Evolutionary conservation across 306 rosid genomes (phyloP).

Genomic region (Gastrolobium bilobum): DNA sequence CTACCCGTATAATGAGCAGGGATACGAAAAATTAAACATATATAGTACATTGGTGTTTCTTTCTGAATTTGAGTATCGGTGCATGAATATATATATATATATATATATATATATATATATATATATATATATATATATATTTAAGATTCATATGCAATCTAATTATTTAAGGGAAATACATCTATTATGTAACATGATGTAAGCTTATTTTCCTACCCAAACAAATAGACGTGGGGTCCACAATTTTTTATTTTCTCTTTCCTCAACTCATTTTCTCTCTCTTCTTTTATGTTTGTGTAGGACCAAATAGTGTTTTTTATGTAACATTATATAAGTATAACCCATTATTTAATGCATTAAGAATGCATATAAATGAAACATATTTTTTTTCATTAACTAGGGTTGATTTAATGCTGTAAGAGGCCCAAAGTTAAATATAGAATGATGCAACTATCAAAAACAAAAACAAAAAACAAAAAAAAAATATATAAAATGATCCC

Average conservation of each 20-base stretch:
- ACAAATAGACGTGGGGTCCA: too few relatives aligned
- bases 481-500: too few relatives aligned
- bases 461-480: too few relatives aligned
- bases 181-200: too few relatives aligned
- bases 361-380: slow-evolving; percentile 2
- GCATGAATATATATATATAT: background rate
- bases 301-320: too few relatives aligned
- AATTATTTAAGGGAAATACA: background rate
- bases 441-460: too few relatives aligned
- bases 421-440: background rate
- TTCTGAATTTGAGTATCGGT: background rate
- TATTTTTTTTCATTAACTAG: background rate
- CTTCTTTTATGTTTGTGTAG: too few relatives aligned
- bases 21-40: background rate
- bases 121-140: background rate
- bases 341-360: background rate
- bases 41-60: background rate
- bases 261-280: too few relatives aligned
- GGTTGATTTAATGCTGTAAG: background rate
- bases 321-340: too few relatives aligned
- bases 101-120: background rate
- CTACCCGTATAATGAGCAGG: background rate
- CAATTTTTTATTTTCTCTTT: too few relatives aligned
- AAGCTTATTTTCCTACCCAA: too few relatives aligned
- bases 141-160: background rate